A percentile compares a stretch with the other conserved stretches of the same genome.
Conservation (phyloP, 1,139 yeast species). For the Yamadazyma trypodendri region DNA sequence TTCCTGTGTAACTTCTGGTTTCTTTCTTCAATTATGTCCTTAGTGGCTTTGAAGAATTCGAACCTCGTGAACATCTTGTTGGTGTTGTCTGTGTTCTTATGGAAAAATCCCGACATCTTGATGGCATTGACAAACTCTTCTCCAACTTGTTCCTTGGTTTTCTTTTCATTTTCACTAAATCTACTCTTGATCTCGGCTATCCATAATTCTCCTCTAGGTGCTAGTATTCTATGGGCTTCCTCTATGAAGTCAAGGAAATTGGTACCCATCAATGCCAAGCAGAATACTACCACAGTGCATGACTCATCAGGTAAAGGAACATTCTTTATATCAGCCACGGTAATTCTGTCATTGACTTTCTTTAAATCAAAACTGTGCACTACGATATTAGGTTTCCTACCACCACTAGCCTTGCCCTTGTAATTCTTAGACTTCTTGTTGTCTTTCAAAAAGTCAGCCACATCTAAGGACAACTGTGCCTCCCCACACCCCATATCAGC, state of each 20-base stretch:
- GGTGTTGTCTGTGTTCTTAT: slow-evolving; percentile 78
- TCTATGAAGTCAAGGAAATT: slow-evolving; percentile 86
- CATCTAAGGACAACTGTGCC: slow-evolving; percentile 76
- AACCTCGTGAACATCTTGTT: slow-evolving; percentile 94
- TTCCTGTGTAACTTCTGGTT: slow-evolving; percentile 61
- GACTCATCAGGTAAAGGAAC: slow-evolving; percentile 82
- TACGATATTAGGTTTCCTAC: slow-evolving; percentile 37
- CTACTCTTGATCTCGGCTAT: slow-evolving; percentile 95
- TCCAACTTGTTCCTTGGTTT: slow-evolving; percentile 45
- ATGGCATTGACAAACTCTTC: slow-evolving; percentile 76
- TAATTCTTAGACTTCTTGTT: slow-evolving; percentile 30
- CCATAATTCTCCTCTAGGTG: slow-evolving; percentile 95
- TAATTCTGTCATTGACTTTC: slow-evolving; percentile 80
- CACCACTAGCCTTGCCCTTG: slow-evolving; percentile 29
- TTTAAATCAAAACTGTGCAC: slow-evolving; percentile 91
- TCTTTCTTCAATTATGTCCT: slow-evolving; percentile 65
- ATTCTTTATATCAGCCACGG: slow-evolving; percentile 91
- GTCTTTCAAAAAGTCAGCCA: slow-evolving; percentile 48
- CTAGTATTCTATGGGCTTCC: slow-evolving; percentile 84
- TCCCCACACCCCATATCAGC: slow-evolving; percentile 99
- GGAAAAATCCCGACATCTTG: slow-evolving; percentile 80
- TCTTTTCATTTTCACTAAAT: slow-evolving; percentile 53
- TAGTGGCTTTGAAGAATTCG: slow-evolving; percentile 87
- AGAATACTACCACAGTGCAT: slow-evolving; percentile 82
- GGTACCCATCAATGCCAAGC: slow-evolving; percentile 96